Evolutionary conservation across 1,284 basidiomycete genomes (phyloP), one percentile per base, ranked within the genome.

Genomic region (Heterobasidion occidentale): DNA sequence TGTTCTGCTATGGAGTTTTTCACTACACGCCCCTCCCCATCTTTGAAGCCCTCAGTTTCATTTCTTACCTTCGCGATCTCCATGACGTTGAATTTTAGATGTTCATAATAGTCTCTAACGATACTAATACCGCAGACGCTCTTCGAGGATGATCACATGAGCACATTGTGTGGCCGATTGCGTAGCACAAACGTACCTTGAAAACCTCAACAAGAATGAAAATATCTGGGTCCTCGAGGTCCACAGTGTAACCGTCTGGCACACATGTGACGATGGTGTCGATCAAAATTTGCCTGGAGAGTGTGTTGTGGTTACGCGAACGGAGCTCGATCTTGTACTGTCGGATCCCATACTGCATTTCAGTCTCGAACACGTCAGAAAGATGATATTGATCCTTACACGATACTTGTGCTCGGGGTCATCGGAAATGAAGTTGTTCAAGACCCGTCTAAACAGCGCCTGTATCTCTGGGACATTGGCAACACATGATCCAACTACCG

Each of bases 271-370:
- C 90, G 34, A 92, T 74, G 52, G 78, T 77, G 56, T 88, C 76
- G 34, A 91, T 84, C 27, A 91, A 69, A 7, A 65, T 70, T 52
- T 77, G 73, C 9, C 85, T 78, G 8, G 77, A 64, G 14, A 91
- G 65, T 5, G 81, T 84, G 20, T 76, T 85, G 62, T 92, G 89
- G 63, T 90, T 90, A 45, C 90, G 80, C 42, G 84, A 70, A 52
- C 84, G 77, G 46, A 89, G 64, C 62, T 92, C 89, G 47, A 92
- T 81, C 66, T 90, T 91, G 72, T 89, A 92, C 90, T 92, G 59
- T 19, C 36, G 14, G 46, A 12, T 48, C 12, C 46, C n/a, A n/a
- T 7, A 3, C 12, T 48, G 2, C 11, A 33, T 14, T 3, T 51
- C 50, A 35, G 33, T 15, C 9, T 35, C 50, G 50, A 27, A 15